Percentiles rank a stretch among this genome's conserved stretches.
phyloP scores from a whole-genome alignment of 2,329 filamentous ascomycete species.

The Colletotrichum sp. region DNA sequence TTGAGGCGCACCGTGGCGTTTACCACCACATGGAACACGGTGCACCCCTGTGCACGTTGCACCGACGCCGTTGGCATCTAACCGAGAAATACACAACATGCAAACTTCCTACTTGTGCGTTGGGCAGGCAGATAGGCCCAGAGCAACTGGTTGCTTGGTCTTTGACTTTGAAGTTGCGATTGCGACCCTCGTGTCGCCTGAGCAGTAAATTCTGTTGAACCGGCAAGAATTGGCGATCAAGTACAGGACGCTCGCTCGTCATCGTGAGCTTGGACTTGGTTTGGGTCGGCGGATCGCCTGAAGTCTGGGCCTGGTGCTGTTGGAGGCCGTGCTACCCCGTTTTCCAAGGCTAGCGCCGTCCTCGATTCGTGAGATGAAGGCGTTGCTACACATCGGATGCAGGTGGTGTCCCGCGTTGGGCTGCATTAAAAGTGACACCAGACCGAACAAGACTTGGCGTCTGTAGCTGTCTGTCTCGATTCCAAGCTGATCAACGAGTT shows the following conservation, averaged over 20 bases:
- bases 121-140: not conserved
- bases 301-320: not conserved
- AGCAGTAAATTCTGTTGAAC: not conserved
- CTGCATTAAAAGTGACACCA: not conserved
- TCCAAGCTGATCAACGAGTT: not conserved
- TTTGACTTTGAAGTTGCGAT: not conserved
- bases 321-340: not conserved
- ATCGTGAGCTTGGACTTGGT: not conserved
- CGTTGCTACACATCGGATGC: not conserved
- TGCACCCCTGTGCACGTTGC: not conserved
- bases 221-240: not conserved
- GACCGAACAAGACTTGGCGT: not conserved
- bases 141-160: not conserved
- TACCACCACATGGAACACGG: not conserved
- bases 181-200: not conserved
- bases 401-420: not conserved
- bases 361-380: not conserved
- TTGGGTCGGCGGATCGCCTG: not conserved
- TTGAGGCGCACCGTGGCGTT: not conserved
- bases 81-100: not conserved
- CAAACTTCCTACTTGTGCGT: not conserved
- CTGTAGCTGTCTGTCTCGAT: accelerated
- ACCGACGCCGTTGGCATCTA: not conserved
- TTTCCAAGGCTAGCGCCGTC: not conserved
- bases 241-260: not conserved